These are phyloP conservation scores for Blastobotrys elegans DNA, from an alignment of 1,139 yeast genomes.

Conservation along the genomic window DNA sequence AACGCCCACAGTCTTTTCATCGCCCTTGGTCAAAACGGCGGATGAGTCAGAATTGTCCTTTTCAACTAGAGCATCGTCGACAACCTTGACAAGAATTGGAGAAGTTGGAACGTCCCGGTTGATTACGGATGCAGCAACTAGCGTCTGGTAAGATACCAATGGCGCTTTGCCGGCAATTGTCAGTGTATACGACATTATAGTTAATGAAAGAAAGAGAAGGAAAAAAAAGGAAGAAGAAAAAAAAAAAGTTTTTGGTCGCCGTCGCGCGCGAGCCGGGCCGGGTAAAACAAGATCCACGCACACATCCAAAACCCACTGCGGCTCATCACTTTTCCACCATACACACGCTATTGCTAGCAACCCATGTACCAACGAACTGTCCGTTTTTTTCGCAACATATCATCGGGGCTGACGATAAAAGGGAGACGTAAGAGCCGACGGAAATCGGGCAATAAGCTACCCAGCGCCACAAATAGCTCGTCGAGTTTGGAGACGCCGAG, in stretches of 20 bases:
- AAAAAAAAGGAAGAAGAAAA: not conserved
- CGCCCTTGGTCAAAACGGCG: slow-evolving; percentile 43
- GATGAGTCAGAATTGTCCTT: slow-evolving; percentile 35
- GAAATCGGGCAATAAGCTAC: not conserved
- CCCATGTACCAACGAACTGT: slow-evolving; percentile 4
- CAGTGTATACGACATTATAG: slow-evolving; percentile 30
- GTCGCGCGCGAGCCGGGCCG: too few relatives aligned
- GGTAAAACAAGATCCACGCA: not conserved
- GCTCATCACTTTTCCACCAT: not conserved
- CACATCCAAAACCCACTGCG: not conserved
- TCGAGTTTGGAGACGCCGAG: too few relatives aligned
- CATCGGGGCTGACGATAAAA: slow-evolving; percentile 1
- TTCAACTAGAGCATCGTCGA: slow-evolving; percentile 38
- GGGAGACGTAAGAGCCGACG: not conserved
- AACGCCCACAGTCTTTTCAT: slow-evolving; percentile 42
- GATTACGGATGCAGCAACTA: slow-evolving; percentile 72
- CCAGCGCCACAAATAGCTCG: not conserved
- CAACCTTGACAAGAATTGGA: slow-evolving; percentile 57
- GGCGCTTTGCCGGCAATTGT: slow-evolving; percentile 85
- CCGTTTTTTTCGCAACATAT: not conserved
- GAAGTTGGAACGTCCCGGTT: slow-evolving; percentile 45
- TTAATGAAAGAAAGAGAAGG: not conserved
- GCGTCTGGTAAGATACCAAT: slow-evolving; percentile 69
- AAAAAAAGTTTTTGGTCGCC: not conserved
- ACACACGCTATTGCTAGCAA: not conserved